These are phyloP conservation scores for Metschnikowia arizonensis DNA, from an alignment of 805 yeast species.

Conservation along the genomic window DNA sequence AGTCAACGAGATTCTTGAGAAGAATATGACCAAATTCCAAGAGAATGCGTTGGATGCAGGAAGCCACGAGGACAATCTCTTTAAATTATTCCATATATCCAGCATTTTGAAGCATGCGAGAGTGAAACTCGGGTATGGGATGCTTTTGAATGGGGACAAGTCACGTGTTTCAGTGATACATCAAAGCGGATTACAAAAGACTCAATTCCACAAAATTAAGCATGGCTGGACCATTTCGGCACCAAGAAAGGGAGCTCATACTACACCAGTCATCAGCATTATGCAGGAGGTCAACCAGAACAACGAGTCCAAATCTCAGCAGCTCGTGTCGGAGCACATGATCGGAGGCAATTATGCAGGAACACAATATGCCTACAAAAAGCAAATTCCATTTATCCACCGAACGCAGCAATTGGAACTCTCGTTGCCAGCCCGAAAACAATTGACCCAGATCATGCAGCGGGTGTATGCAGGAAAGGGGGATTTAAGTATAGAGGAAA, in stretches of 20 bases:
- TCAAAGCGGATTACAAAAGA: background rate
- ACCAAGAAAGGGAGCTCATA: background rate
- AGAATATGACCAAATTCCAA: conserved; percentile 14
- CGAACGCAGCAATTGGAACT: conserved; percentile 33
- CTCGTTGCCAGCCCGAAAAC: conserved; percentile 18
- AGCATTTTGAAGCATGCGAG: conserved; percentile 24
- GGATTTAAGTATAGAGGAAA: conserved; percentile 35
- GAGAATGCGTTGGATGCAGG: conserved; percentile 10
- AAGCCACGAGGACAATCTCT: conserved; percentile 25
- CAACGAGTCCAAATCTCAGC: conserved; percentile 45
- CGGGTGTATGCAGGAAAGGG: conserved; percentile 15
- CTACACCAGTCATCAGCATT: conserved; percentile 13
- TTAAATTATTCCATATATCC: conserved; percentile 27
- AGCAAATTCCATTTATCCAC: conserved; percentile 52
- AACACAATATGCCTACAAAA: conserved; percentile 42
- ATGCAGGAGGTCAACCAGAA: conserved; percentile 16
- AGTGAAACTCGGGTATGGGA: conserved; percentile 20
- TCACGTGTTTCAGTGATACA: conserved; percentile 18
- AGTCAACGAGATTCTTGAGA: conserved; percentile 51
- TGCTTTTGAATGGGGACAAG: conserved; percentile 18
- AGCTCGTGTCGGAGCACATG: conserved; percentile 82
- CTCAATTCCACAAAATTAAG: conserved; percentile 5
- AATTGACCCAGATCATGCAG: conserved; percentile 23
- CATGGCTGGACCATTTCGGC: conserved; percentile 14
- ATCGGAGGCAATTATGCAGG: conserved; percentile 66